Conservation (phyloP, 2,329 filamentous ascomycete species). For the Cladosporium sp. region DNA sequence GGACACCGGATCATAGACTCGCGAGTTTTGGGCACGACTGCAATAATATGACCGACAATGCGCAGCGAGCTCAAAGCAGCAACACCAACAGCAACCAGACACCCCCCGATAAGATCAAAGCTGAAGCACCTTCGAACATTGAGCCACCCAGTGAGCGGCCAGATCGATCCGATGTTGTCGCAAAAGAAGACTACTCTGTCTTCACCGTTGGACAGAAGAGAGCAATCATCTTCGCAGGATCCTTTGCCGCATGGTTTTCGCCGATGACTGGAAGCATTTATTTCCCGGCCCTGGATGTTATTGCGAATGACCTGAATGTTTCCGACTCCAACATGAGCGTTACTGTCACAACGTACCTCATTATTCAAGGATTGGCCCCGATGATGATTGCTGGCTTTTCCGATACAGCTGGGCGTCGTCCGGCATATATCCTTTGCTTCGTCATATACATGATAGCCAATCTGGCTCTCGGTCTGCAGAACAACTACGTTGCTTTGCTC, state of each 20-base stretch:
- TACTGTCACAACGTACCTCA: conserved; percentile 46
- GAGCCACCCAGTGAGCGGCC: neutral
- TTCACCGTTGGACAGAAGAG: conserved; percentile 27
- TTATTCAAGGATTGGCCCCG: conserved; percentile 29
- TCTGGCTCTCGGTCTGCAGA: conserved; percentile 30
- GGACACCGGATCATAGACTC: too few species aligned
- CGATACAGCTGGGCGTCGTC: conserved; percentile 28
- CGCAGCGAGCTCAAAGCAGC: neutral
- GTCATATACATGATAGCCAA: conserved; percentile 30
- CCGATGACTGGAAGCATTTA: conserved; percentile 35
- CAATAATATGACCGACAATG: neutral
- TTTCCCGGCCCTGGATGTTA: conserved; percentile 32
- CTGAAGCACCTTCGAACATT: neutral
- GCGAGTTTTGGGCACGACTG: too few species aligned
- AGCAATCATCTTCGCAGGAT: conserved; percentile 25
- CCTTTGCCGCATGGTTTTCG: conserved; percentile 25
- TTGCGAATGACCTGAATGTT: conserved; percentile 35
- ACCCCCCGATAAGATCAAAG: neutral
- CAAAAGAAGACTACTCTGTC: conserved; percentile 24
- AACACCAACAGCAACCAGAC: neutral
- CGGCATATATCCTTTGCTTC: conserved; percentile 29
- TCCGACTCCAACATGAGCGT: conserved; percentile 42
- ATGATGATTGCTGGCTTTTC: conserved; percentile 28
- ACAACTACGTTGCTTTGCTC: conserved; percentile 42
- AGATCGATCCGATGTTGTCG: neutral